phyloP scores from a whole-genome alignment of 352 stramenopile species.

The Phytopythium litorale region DNA sequence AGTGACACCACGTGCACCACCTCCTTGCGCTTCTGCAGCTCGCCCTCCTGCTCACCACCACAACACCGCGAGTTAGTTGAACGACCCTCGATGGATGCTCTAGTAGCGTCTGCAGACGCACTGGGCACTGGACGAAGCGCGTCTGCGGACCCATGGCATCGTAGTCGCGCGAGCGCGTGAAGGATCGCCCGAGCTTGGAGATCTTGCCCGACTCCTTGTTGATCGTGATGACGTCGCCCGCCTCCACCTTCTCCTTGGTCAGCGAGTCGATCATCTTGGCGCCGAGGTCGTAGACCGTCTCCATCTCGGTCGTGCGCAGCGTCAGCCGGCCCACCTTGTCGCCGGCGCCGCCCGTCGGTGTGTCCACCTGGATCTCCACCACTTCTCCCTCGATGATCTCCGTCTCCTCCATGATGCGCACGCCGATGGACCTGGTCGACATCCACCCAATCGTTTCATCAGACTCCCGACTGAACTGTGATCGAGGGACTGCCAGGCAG shows the following conservation, averaged over 20 bases:
- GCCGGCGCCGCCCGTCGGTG: constrained; percentile 61
- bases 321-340: constrained; percentile 93
- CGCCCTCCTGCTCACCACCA: constrained; percentile 74
- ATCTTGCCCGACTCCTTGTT: constrained; percentile 99
- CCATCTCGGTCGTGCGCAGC: constrained; percentile 99
- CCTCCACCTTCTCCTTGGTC: constrained; percentile 98
- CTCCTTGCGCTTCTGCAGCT: constrained; percentile 99
- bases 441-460: not conserved
- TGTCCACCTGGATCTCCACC: constrained; percentile 99
- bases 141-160: constrained; percentile 96
- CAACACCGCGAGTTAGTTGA: not conserved
- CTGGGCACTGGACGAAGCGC: constrained; percentile 79
- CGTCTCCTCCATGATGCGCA: constrained; percentile 99
- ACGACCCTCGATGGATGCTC: not conserved
- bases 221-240: constrained; percentile 99
- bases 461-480: not conserved
- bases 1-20: constrained; percentile 97
- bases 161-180: constrained; percentile 97
- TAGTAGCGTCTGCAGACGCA: not conserved
- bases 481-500: not conserved
- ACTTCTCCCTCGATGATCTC: constrained; percentile 99
- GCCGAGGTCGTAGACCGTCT: constrained; percentile 99
- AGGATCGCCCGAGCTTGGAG: constrained; percentile 96
- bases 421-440: constrained; percentile 86
- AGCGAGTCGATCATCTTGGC: constrained; percentile 99